phyloP scores from a whole-genome alignment of 768 basidiomycete species.

The Hericium rajendrae region DNA sequence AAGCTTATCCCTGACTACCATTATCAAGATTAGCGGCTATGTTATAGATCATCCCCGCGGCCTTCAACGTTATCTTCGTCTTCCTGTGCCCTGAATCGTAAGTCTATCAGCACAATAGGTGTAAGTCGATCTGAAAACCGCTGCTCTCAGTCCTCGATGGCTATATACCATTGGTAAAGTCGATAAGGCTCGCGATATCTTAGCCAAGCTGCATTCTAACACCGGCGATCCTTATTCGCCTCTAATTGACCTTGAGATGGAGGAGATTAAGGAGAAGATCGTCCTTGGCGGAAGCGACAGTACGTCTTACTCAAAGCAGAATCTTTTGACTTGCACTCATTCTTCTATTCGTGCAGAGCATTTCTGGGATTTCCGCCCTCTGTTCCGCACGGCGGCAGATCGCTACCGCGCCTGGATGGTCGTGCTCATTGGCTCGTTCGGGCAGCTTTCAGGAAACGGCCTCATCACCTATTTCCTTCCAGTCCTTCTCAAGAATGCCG shows the following conservation, averaged over 20 bases:
- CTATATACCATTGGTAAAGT: slow-evolving; percentile 37
- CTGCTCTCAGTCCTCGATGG: slow-evolving; percentile 36
- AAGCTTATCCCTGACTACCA: neutral
- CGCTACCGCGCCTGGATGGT: slow-evolving; percentile 42
- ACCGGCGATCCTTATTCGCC: slow-evolving; percentile 38
- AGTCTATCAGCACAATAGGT: neutral
- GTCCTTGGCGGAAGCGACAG: slow-evolving; percentile 35
- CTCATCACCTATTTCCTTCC: slow-evolving; percentile 42
- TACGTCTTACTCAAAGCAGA: slow-evolving; percentile 17
- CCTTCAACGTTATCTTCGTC: slow-evolving; percentile 36
- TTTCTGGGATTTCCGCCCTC: slow-evolving; percentile 47
- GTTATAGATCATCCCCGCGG: slow-evolving; percentile 32
- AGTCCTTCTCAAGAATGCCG: slow-evolving; percentile 36
- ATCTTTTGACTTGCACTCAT: neutral
- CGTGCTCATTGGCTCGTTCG: slow-evolving; percentile 33
- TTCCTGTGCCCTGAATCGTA: slow-evolving; percentile 44
- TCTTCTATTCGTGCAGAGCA: slow-evolving; percentile 21
- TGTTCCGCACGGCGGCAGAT: slow-evolving; percentile 37
- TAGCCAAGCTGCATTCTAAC: slow-evolving; percentile 40
- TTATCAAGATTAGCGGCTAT: neutral
- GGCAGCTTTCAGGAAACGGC: slow-evolving; percentile 41
- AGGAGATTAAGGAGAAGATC: slow-evolving; percentile 44
- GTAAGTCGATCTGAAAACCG: neutral
- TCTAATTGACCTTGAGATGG: slow-evolving; percentile 40
- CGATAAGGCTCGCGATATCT: slow-evolving; percentile 32